These are phyloP conservation scores for Taxawa tesnikishii DNA, from an alignment of 2,329 filamentous ascomycete genomes.

Conservation along the genomic window DNA sequence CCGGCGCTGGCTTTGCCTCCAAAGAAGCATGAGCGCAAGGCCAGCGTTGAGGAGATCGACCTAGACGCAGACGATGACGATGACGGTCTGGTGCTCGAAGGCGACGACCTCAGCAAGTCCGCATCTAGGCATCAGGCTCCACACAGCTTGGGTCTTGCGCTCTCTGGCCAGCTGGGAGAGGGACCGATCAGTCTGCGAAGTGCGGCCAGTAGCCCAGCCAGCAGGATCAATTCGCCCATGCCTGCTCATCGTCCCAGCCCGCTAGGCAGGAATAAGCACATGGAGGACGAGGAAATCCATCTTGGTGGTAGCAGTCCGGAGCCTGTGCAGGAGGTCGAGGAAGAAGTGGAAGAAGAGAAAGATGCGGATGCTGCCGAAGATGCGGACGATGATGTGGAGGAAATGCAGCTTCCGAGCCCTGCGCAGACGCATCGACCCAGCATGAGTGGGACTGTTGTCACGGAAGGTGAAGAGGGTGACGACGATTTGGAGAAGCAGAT, in stretches of 20 bases:
- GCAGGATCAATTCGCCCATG: constrained; percentile 10
- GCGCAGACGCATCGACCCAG: constrained; percentile 15
- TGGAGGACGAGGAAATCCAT: constrained; percentile 14
- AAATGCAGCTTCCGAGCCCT: constrained; percentile 15
- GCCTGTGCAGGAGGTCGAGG: constrained; percentile 10
- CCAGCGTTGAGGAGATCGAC: constrained; percentile 10
- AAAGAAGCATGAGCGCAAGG: constrained; percentile 7
- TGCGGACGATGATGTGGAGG: constrained; percentile 21
- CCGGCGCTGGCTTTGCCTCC: constrained; percentile 6
- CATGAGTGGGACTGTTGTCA: constrained; percentile 9
- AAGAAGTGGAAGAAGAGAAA: constrained; percentile 21
- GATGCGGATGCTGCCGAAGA: constrained; percentile 18
- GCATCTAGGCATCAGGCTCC: constrained; percentile 11
- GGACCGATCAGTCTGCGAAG: constrained; percentile 32
- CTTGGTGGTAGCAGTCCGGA: constrained; percentile 13
- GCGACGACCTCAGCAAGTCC: constrained; percentile 14
- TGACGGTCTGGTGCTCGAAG: constrained; percentile 22
- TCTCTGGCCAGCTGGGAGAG: constrained; percentile 18
- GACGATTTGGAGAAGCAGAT: constrained; percentile 29
- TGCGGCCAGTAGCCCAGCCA: constrained; percentile 24
- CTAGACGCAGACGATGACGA: constrained; percentile 15
- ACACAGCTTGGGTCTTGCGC: constrained; percentile 15
- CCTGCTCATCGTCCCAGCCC: constrained; percentile 6
- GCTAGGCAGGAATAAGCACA: constrained; percentile 4
- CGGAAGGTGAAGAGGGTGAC: constrained; percentile 26